phyloP scores from a whole-genome alignment of 371 early-diverging fungal genomes.

The Mucor mucedo region DNA sequence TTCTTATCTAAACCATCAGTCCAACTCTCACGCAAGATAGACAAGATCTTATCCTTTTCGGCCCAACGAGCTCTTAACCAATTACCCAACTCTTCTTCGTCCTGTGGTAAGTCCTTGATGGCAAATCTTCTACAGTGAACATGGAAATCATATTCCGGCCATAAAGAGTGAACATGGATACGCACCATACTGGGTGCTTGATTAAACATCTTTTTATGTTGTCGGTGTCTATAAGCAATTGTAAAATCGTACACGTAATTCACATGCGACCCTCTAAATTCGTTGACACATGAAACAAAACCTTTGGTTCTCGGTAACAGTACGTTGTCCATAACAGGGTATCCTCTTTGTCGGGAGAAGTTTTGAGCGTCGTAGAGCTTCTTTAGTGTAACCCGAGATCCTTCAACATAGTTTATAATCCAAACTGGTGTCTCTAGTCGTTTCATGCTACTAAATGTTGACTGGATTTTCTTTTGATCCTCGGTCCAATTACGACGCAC shows the following conservation, averaged over 20 bases:
- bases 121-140: conserved; percentile 65
- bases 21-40: conserved; percentile 52
- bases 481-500: conserved; percentile 71
- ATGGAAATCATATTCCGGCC: conserved; percentile 72
- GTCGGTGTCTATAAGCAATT: conserved; percentile 61
- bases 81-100: conserved; percentile 58
- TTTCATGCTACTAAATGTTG: conserved; percentile 63
- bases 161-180: conserved; percentile 57
- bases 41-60: conserved; percentile 68
- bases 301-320: conserved; percentile 85
- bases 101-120: conserved; percentile 63
- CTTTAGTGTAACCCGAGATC: conserved; percentile 65
- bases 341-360: conserved; percentile 62
- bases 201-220: conserved; percentile 40
- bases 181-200: conserved; percentile 67
- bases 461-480: conserved; percentile 66
- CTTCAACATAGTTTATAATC: conserved; percentile 78
- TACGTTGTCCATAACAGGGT: conserved; percentile 69
- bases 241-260: conserved; percentile 74
- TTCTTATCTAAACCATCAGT: conserved; percentile 15
- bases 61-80: conserved; percentile 70
- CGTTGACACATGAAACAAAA: conserved; percentile 69
- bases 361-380: conserved; percentile 68
- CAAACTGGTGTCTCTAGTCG: conserved; percentile 67
- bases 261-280: conserved; percentile 67